phyloP scores from a whole-genome alignment of 306 rosid genomes.

The Begonia loranthoides region DNA sequence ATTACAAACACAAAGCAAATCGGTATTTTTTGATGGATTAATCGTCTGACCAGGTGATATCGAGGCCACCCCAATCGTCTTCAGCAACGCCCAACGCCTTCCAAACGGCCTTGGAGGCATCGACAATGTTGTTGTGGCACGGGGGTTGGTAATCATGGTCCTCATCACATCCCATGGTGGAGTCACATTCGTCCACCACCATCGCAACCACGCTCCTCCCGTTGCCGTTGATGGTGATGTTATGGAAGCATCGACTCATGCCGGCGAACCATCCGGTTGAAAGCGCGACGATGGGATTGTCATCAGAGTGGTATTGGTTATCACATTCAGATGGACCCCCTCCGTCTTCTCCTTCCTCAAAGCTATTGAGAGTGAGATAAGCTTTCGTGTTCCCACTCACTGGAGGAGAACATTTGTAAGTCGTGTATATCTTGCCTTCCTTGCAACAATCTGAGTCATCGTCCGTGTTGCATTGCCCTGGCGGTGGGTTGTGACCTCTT shows the following conservation, averaged over 20 bases:
- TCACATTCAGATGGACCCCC: constrained; percentile 1
- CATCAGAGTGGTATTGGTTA: neutral
- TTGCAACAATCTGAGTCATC: too few species aligned
- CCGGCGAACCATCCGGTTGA: neutral
- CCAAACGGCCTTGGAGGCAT: constrained; percentile 4
- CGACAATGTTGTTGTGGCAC: constrained; percentile 3
- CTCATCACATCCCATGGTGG: constrained; percentile 1
- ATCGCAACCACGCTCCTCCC: neutral
- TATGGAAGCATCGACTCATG: neutral
- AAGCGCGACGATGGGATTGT: neutral
- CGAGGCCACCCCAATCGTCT: neutral
- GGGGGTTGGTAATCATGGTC: constrained; percentile 4
- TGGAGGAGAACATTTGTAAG: neutral
- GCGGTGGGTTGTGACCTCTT: too few species aligned
- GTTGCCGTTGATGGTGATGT: neutral
- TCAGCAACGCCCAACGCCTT: neutral
- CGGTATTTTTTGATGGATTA: neutral
- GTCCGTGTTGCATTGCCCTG: too few species aligned
- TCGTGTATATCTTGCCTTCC: constrained; percentile 10
- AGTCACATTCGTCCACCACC: constrained; percentile 9
- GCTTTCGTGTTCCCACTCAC: neutral
- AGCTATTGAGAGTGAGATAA: neutral
- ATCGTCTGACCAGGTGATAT: constrained; percentile 4
- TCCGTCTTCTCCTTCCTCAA: neutral
- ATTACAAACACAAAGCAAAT: too few species aligned